phyloP scores from a whole-genome alignment of 2,329 filamentous ascomycete species.

The Hypoxylon sp. region DNA sequence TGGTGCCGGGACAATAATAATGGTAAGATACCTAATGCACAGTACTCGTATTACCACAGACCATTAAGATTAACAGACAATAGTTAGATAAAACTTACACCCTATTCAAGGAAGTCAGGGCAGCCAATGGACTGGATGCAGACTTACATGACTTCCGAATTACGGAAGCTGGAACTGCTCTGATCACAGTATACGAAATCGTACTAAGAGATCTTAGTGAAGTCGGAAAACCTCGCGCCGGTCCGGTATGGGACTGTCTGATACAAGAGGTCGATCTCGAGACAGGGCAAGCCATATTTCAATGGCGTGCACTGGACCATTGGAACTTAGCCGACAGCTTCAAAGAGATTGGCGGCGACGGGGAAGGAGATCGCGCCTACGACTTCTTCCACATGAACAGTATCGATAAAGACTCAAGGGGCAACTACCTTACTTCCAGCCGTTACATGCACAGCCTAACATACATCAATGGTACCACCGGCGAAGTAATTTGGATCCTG shows the following conservation, averaged over 20 bases:
- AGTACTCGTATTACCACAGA: neutral
- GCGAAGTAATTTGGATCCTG: constrained; percentile 65
- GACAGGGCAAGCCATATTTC: constrained; percentile 60
- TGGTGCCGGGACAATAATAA: constrained; percentile 62
- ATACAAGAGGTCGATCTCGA: constrained; percentile 64
- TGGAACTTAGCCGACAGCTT: constrained; percentile 49
- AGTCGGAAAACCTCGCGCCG: too few species aligned
- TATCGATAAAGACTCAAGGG: constrained; percentile 64
- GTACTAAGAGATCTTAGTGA: constrained; percentile 57
- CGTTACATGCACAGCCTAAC: constrained; percentile 60
- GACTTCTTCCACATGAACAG: constrained; percentile 72
- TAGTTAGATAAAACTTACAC: constrained; percentile 52
- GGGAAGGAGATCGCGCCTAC: constrained; percentile 56
- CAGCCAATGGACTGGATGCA: constrained; percentile 55
- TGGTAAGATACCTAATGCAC: constrained; percentile 55
- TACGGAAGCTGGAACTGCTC: constrained; percentile 56
- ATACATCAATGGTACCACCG: constrained; percentile 60
- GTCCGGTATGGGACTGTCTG: constrained; percentile 60
- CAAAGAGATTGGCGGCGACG: constrained; percentile 59
- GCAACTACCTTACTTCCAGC: constrained; percentile 61
- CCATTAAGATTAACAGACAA: constrained; percentile 15
- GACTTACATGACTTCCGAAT: constrained; percentile 60
- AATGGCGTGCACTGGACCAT: constrained; percentile 58
- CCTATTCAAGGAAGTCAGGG: constrained; percentile 56
- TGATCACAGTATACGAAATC: constrained; percentile 57